phyloP scores from a whole-genome alignment of 2,329 filamentous ascomycete species.

The Colletotrichum paranaense region DNA sequence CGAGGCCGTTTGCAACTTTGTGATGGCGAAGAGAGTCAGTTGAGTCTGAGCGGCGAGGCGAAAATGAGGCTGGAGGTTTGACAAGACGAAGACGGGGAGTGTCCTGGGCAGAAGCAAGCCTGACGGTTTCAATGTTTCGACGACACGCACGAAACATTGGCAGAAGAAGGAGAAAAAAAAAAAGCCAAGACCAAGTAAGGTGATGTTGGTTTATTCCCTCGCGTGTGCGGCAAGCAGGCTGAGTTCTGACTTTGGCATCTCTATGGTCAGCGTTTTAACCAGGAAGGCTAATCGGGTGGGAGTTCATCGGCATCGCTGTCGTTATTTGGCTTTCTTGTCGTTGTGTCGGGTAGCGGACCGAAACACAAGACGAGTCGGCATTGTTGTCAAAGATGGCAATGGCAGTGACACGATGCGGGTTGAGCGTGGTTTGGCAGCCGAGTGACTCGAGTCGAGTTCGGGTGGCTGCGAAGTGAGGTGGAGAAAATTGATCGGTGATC shows the following conservation, averaged over 20 bases:
- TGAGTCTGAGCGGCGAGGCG: not conserved
- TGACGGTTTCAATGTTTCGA: conserved; percentile 28
- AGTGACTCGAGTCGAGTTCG: not conserved
- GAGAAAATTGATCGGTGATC: not conserved
- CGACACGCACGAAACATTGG: conserved; percentile 27
- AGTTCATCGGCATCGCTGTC: not conserved
- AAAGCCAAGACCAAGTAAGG: conserved; percentile 8
- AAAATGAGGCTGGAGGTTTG: conserved; percentile 10
- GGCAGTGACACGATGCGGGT: not conserved
- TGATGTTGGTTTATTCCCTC: not conserved
- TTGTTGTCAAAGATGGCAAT: not conserved
- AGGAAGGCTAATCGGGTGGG: not conserved
- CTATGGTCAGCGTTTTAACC: conserved; percentile 7
- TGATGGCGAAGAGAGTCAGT: not conserved
- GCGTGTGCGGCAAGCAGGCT: not conserved
- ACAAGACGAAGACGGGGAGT: conserved; percentile 1
- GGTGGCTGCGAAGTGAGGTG: not conserved
- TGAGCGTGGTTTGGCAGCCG: conserved; percentile 2
- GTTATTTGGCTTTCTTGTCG: conserved; percentile 16
- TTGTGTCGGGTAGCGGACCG: not conserved
- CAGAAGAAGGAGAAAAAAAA: conserved; percentile 18
- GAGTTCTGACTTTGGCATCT: not conserved
- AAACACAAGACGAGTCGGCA: conserved; percentile 17
- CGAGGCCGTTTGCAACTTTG: not conserved
- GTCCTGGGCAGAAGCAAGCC: not conserved